A percentile compares a stretch with the other conserved stretches of the same genome.
Evolutionary conservation across 208 protist species (phyloP).

Genomic region (Leishmania martiniquensis): DNA sequence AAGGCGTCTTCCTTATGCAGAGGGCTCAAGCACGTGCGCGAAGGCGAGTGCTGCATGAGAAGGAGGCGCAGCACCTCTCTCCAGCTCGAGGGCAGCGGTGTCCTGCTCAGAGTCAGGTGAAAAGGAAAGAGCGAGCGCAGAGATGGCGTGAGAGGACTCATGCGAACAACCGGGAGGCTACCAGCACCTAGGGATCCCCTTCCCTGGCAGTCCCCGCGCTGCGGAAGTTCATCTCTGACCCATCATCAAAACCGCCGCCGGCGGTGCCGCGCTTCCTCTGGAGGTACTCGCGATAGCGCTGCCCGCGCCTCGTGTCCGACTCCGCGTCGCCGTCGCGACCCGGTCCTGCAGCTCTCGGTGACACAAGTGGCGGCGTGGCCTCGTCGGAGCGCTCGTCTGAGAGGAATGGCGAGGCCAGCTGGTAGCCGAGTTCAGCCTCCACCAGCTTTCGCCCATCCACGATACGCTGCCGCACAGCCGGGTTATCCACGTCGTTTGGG

Average conservation of each 20-base stretch:
- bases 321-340: slow-evolving; percentile 5
- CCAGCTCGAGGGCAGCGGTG: background rate
- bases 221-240: slow-evolving; percentile 5
- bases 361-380: slow-evolving; percentile 9
- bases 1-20: background rate
- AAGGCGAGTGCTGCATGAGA: background rate
- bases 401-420: slow-evolving; percentile 55
- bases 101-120: background rate
- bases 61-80: background rate
- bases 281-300: slow-evolving; percentile 80
- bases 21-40: background rate
- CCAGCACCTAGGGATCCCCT: background rate
- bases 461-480: slow-evolving; percentile 81
- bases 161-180: background rate
- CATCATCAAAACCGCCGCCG: background rate
- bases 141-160: background rate
- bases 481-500: slow-evolving; percentile 70
- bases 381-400: slow-evolving; percentile 34
- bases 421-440: slow-evolving; percentile 66
- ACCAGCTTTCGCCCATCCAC: slow-evolving; percentile 78
- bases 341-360: slow-evolving; percentile 15
- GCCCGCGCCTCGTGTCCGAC: slow-evolving; percentile 35
- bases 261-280: slow-evolving; percentile 43
- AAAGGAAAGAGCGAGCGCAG: background rate
- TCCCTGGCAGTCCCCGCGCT: background rate